phyloP scores from a whole-genome alignment of 176 grass and related monocot species.

The Miscanthus lutarioriparius region DNA sequence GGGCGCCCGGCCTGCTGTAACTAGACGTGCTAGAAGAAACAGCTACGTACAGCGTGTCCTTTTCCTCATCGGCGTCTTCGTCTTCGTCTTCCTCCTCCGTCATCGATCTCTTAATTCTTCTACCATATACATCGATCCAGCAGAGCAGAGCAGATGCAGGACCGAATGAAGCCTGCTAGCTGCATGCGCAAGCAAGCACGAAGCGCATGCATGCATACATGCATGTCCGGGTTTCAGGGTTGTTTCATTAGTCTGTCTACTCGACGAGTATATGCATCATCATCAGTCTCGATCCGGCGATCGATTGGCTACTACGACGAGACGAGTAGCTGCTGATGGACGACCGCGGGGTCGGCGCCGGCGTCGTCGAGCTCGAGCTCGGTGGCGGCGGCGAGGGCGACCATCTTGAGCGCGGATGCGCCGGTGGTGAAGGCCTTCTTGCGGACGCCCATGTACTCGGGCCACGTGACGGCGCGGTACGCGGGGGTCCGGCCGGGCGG shows the following conservation, averaged over 20 bases:
- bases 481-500: slow-evolving; percentile 30
- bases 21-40: slow-evolving; percentile 17
- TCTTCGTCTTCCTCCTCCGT: not conserved
- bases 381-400: slow-evolving; percentile 27
- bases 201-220: not conserved
- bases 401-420: slow-evolving; percentile 56
- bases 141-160: not conserved
- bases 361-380: not conserved
- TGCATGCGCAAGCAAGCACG: too few relatives aligned
- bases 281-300: not conserved
- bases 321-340: not conserved
- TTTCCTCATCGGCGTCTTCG: not conserved
- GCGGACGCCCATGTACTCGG: slow-evolving; percentile 77
- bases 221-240: not conserved
- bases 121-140: not conserved
- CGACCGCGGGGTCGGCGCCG: not conserved
- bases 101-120: not conserved
- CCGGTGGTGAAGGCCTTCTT: slow-evolving; percentile 75
- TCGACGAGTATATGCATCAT: not conserved
- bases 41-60: not conserved
- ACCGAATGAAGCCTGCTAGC: too few relatives aligned
- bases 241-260: not conserved
- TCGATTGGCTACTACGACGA: not conserved
- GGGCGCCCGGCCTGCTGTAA: not conserved
- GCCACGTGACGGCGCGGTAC: slow-evolving; percentile 88